A percentile compares a stretch with the other conserved stretches of the same genome.
phyloP scores from a whole-genome alignment of 2,329 filamentous ascomycete genomes.

The Hypoxylon sp. region DNA sequence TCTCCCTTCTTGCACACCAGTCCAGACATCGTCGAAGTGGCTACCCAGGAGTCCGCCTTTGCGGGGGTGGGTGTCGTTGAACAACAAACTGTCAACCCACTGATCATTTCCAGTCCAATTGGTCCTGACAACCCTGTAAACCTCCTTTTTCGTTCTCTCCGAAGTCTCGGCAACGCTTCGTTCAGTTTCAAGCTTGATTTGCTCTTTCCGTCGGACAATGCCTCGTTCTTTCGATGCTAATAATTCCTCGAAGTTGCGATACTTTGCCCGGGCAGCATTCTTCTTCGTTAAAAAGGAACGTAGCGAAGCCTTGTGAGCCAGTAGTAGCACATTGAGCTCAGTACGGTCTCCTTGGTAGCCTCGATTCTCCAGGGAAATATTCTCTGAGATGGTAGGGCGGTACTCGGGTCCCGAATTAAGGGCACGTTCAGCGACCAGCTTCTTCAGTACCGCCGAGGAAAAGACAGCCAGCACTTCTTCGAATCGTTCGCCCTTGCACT shows the following conservation, averaged over 20 bases:
- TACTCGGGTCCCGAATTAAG: constrained; percentile 56
- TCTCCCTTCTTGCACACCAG: constrained; percentile 72
- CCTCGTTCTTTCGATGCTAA: constrained; percentile 74
- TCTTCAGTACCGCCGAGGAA: constrained; percentile 85
- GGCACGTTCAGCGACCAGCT: constrained; percentile 66
- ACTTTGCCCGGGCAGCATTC: constrained; percentile 70
- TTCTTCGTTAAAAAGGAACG: constrained; percentile 72
- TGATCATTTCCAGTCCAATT: constrained; percentile 85
- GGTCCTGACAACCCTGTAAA: constrained; percentile 74
- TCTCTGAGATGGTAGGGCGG: constrained; percentile 66
- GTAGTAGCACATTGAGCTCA: constrained; percentile 74
- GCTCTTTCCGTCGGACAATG: constrained; percentile 69
- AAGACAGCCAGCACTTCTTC: constrained; percentile 89
- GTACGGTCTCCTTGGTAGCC: constrained; percentile 69
- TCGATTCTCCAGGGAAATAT: constrained; percentile 71
- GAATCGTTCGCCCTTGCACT: constrained; percentile 92
- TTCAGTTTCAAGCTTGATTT: constrained; percentile 54
- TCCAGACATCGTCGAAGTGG: constrained; percentile 80
- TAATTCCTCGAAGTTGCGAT: constrained; percentile 74
- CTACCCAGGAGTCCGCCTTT: constrained; percentile 76
- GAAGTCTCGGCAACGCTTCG: constrained; percentile 56
- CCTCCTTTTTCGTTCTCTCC: constrained; percentile 61
- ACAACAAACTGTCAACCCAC: constrained; percentile 80
- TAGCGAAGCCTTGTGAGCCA: constrained; percentile 81
- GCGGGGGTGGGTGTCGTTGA: constrained; percentile 72